Percentiles rank a stretch among this genome's conserved stretches.
These are phyloP conservation scores for Globisporangium abappressorium DNA, from an alignment of 352 stramenopile species.

Conservation along the genomic window DNA sequence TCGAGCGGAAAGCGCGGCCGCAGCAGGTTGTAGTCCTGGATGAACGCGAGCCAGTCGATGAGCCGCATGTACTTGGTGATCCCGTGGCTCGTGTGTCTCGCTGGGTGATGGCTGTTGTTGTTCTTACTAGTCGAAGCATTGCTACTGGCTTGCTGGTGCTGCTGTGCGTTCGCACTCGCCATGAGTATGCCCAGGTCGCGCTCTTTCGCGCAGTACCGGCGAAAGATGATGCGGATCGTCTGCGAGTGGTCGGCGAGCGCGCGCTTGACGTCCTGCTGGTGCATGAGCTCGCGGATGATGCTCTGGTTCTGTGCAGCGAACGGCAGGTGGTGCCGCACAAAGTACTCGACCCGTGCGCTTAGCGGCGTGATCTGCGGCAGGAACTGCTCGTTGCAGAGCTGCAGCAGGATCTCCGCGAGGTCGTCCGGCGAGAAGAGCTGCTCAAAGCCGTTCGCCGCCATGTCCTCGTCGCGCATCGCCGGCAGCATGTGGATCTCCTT, in stretches of 20 bases:
- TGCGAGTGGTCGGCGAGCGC: conserved; percentile 51
- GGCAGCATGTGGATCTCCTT: conserved; percentile 61
- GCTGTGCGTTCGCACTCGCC: neutral
- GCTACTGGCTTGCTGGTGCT: conserved; percentile 4
- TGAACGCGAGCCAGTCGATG: conserved; percentile 63
- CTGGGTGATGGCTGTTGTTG: neutral
- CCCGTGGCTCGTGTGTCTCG: conserved; percentile 23
- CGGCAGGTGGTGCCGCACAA: conserved; percentile 48
- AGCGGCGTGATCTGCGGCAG: conserved; percentile 43
- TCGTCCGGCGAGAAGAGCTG: conserved; percentile 65
- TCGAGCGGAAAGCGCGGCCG: conserved; percentile 59
- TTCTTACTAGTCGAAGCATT: neutral
- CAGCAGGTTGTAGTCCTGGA: conserved; percentile 68
- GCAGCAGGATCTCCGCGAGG: conserved; percentile 56
- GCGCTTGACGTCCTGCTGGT: conserved; percentile 50
- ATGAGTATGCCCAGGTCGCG: conserved; percentile 25
- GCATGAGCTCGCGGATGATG: conserved; percentile 53
- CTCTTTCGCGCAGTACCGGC: conserved; percentile 69
- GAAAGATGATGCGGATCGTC: conserved; percentile 66
- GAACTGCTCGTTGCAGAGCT: conserved; percentile 81
- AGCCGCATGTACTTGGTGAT: conserved; percentile 69
- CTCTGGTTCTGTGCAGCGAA: conserved; percentile 50
- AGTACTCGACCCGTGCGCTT: conserved; percentile 61
- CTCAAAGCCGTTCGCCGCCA: conserved; percentile 33
- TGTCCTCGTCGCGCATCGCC: conserved; percentile 53